Evolutionary conservation across 2,329 filamentous ascomycete species (phyloP), one percentile per base, ranked within the genome.

Genomic region (Penicillium glabrum): DNA sequence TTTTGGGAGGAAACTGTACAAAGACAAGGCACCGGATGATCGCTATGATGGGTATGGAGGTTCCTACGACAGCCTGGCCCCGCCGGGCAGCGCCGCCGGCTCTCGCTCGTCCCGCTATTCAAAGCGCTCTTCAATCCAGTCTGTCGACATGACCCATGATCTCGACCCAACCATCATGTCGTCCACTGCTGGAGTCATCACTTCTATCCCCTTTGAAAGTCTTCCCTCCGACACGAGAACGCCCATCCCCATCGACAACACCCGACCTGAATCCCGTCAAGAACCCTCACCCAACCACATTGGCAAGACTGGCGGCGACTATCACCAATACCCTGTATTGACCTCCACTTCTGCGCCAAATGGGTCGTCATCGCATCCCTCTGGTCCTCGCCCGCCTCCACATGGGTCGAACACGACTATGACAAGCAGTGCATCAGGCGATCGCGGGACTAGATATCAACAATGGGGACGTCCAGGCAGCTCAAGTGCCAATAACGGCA

Each of bases 311-410:
- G 85, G 85, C 48, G 79, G 80, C 65, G 93, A 97, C 75, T 96
- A 87, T 71, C 91, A 96, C 77, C 93, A 96, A 70, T 96, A 97
- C 73, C 91, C 92, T 43, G 83, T 83, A 51, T 86, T 89, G 72
- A 87, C 89, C 63, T 79, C 84, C 29, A 75, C 82, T 49, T 71
- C 78, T 39, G 70, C 79, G 54, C 75, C 79, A 43, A 75, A 78
- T 58, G 77, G 79, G 57, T 80, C 77, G 64, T 71, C 79, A 48
- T 79, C 83, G 39, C 85, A 88, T 67, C 79, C 83, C 44, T 83
- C 84, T 9, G 85, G 85, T 11, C 82, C 85, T 56, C 82, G 87
- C 61, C 86, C 84, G 37, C 84, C 83, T 60, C 83, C 80, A 60
- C 80, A 80, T 67, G 74, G 79, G 21, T 79, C 79, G 53, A 78